Evolutionary conservation across 1,284 basidiomycete genomes (phyloP).

Genomic region (Phylloporus gajari): DNA sequence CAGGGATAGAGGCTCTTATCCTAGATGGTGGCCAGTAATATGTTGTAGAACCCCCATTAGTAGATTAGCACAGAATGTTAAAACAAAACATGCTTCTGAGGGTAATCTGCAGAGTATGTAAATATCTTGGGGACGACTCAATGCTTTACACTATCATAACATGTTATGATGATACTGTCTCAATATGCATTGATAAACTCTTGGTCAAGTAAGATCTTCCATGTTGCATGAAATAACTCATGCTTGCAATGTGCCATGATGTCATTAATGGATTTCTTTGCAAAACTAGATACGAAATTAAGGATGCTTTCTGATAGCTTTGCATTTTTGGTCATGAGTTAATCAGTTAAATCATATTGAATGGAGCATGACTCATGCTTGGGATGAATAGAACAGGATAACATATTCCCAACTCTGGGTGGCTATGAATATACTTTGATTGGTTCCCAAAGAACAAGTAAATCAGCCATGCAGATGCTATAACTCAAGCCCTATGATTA

Average conservation of each 20-base stretch:
- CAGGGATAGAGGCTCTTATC: too few species aligned
- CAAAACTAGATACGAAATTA: slow-evolving; percentile 39
- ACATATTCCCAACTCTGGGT: slow-evolving; percentile 34
- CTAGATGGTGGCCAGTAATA: slow-evolving; percentile 34
- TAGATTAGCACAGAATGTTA: too few species aligned
- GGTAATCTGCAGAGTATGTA: slow-evolving; percentile 49
- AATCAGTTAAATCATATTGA: background rate
- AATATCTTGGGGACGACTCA: slow-evolving; percentile 45
- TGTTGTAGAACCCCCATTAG: slow-evolving; percentile 20
- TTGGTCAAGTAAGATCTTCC: slow-evolving; percentile 42
- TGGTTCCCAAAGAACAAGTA: slow-evolving; percentile 51
- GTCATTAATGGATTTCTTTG: slow-evolving; percentile 27
- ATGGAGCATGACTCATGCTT: slow-evolving; percentile 30
- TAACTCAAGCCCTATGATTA: slow-evolving; percentile 44
- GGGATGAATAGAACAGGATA: slow-evolving; percentile 51
- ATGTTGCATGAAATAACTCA: slow-evolving; percentile 48
- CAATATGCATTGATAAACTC: slow-evolving; percentile 47
- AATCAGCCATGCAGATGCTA: slow-evolving; percentile 50
- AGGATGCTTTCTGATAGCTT: slow-evolving; percentile 39
- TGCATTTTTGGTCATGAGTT: background rate
- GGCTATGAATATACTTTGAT: slow-evolving; percentile 46
- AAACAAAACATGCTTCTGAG: slow-evolving; percentile 42
- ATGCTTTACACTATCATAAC: slow-evolving; percentile 37
- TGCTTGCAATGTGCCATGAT: slow-evolving; percentile 42
- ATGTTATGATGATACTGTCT: slow-evolving; percentile 43